A percentile compares a stretch with the other conserved stretches of the same genome.
Evolutionary conservation across 257 asterid genomes (phyloP).

Genomic region (Solanum sparsipilum): DNA sequence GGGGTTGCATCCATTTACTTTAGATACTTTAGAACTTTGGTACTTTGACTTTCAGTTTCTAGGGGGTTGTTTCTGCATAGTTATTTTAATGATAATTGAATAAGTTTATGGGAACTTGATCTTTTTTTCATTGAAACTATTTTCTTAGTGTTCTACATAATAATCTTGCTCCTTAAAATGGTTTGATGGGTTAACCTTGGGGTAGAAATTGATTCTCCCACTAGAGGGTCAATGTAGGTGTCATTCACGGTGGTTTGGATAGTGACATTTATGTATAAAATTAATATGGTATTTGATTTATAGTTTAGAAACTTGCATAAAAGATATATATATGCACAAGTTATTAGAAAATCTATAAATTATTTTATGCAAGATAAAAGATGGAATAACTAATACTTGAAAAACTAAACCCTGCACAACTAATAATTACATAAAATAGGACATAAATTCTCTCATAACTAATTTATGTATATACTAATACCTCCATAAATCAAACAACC

Average conservation of each 20-base stretch:
- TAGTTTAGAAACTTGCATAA: neutral
- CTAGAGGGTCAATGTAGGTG: neutral
- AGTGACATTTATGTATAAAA: neutral
- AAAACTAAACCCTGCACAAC: too few relatives aligned
- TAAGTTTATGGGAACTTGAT: neutral
- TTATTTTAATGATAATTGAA: neutral
- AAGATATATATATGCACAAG: too few relatives aligned
- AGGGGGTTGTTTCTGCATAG: neutral
- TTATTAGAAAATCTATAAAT: neutral
- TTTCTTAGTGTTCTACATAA: neutral
- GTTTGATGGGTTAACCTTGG: neutral
- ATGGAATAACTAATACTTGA: neutral
- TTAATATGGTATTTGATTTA: neutral
- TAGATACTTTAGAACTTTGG: neutral
- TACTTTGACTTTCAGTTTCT: neutral
- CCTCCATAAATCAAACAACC: neutral
- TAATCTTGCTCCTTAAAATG: neutral
- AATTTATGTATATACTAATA: too few relatives aligned
- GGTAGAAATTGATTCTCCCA: neutral
- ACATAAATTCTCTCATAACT: neutral
- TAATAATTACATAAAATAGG: neutral
- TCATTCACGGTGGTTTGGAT: too few relatives aligned
- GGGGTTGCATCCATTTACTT: neutral
- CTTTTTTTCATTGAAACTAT: too few relatives aligned
- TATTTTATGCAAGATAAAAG: neutral